Evolutionary conservation across 2,329 filamentous ascomycete genomes (phyloP), one percentile per base, ranked within the genome.

Genomic region (Verticillium albo-atrum): DNA sequence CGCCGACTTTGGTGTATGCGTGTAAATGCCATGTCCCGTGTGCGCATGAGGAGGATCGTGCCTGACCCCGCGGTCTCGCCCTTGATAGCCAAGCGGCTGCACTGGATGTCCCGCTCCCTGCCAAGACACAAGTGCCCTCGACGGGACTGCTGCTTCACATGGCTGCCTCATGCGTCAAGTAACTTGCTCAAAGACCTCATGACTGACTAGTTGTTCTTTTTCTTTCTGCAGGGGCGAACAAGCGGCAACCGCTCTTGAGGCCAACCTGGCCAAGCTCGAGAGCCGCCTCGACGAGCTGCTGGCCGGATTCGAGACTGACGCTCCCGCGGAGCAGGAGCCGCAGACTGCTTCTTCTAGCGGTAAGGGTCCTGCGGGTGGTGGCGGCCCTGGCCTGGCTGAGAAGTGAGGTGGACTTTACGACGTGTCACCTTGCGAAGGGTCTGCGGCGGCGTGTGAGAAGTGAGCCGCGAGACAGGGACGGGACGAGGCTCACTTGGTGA

Each of bases 221-320:
- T 9, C 42, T 53, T 30, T 53, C 28, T 12, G 14, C 23, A 84
- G 81, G 65, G 83, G 83, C 64, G 83, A 86, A 62, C 78, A 82
- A 64, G 74, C 82, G 4, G 83, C 83, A 50, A 68, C 77, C 12
- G 76, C 75, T 30, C 77, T 86, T 20, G 83, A 86, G 67, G 73
- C 77, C 2, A 81, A 80, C 63, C 74, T 86, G 55, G 74, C 76
- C 9, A 78, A 67, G 34, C 74, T 86, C 23, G 82, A 86, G 70
- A 75, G 72, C 66, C 83, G 79, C 67, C 76, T 86, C n/a, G 82
- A 85, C 61, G 77, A 76, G 61, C 72, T 86, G 25, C 74, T 86
- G 25, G 79, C 78, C 17, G 76, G 77, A 26, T 72, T 84, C 55
- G 82, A 81, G 59, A 67, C 64, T 17, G 23, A 42, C 27, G 59